Conservation (phyloP, 2,329 filamentous ascomycete genomes). For the Talaromyces albobiverticillius region DNA sequence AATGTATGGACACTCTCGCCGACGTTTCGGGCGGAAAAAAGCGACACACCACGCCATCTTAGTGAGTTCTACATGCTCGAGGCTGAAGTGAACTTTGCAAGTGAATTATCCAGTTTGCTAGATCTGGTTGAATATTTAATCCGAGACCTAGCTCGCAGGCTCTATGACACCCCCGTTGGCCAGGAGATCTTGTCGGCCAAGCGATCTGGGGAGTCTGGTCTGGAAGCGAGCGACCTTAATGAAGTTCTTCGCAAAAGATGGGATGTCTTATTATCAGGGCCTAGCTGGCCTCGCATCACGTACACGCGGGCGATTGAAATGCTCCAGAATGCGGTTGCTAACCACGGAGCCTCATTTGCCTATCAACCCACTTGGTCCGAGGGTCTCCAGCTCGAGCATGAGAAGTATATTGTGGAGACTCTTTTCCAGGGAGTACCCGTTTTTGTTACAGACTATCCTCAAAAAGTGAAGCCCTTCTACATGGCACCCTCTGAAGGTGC, state of each 20-base stretch:
- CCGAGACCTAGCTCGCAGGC: slow-evolving; percentile 51
- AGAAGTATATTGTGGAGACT: slow-evolving; percentile 74
- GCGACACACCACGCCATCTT: slow-evolving; percentile 87
- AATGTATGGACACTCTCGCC: slow-evolving; percentile 93
- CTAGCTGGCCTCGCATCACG: slow-evolving; percentile 73
- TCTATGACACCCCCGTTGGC: slow-evolving; percentile 51
- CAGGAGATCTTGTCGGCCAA: slow-evolving; percentile 54
- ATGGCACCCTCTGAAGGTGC: slow-evolving; percentile 58
- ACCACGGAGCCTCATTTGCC: slow-evolving; percentile 57
- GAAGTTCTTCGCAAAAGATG: slow-evolving; percentile 65
- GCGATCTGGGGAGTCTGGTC: slow-evolving; percentile 39
- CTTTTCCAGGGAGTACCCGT: slow-evolving; percentile 67
- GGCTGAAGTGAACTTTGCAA: slow-evolving; percentile 78
- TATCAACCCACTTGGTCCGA: slow-evolving; percentile 67
- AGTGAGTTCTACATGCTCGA: slow-evolving; percentile 99
- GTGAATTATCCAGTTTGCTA: slow-evolving; percentile 70
- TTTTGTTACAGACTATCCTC: slow-evolving; percentile 93
- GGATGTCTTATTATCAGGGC: slow-evolving; percentile 59
- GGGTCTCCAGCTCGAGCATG: slow-evolving; percentile 86
- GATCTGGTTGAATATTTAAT: slow-evolving; percentile 77
- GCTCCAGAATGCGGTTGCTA: slow-evolving; percentile 58
- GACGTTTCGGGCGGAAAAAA: slow-evolving; percentile 89
- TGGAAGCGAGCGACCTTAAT: slow-evolving; percentile 32
- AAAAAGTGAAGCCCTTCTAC: slow-evolving; percentile 86
- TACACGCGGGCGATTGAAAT: slow-evolving; percentile 74